Evolutionary conservation across 2,329 filamentous ascomycete genomes (phyloP).

Genomic region (Dactylellina haptotyla): DNA sequence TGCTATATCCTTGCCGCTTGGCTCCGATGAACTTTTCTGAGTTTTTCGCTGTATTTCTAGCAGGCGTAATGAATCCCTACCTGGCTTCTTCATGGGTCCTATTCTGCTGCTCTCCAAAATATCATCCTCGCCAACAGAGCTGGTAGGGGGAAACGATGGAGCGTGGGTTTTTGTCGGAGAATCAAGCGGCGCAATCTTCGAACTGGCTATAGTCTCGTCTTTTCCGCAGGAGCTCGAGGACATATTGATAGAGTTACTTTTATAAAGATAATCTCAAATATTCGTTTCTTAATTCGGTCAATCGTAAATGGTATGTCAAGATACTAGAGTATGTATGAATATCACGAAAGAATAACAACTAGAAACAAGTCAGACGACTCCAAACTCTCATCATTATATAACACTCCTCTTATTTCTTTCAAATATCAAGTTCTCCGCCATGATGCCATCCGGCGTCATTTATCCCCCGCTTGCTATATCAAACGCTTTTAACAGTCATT

Average conservation of each 20-base stretch:
- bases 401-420: no score
- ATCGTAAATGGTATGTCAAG: not conserved
- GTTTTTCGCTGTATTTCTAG: not conserved
- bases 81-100: constrained; percentile 23
- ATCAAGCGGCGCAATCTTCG: constrained; percentile 37
- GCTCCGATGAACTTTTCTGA: not conserved
- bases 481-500: no score
- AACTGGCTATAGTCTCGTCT: constrained; percentile 39
- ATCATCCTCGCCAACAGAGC: constrained; percentile 29
- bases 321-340: not conserved
- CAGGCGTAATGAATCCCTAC: constrained; percentile 8
- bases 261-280: not conserved
- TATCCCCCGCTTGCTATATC: not conserved
- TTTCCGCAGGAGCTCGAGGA: constrained; percentile 23
- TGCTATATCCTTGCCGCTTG: not conserved
- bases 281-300: not conserved
- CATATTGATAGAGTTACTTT: not conserved
- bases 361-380: not conserved
- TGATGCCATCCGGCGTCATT: constrained; percentile 1
- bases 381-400: not conserved
- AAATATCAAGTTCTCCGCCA: not conserved
- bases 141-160: constrained; percentile 24
- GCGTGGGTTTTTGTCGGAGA: constrained; percentile 38
- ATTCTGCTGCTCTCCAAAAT: constrained; percentile 37
- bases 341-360: not conserved